These are phyloP conservation scores for Triadica sebifera DNA, from an alignment of 345 rosid genomes.

Conservation along the genomic window DNA sequence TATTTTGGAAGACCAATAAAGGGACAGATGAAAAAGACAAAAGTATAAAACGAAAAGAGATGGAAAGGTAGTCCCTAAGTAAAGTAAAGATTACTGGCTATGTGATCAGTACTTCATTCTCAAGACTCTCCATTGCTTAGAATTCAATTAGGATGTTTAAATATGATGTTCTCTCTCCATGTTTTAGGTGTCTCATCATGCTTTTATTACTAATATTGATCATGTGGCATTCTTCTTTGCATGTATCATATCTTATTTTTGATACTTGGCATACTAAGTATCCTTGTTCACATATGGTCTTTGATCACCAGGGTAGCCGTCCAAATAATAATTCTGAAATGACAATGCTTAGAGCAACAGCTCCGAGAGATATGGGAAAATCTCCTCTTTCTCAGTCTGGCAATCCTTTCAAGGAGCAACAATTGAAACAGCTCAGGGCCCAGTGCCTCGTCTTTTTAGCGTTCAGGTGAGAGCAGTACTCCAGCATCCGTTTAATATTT, in stretches of 20 bases:
- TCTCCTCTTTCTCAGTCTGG: conserved; percentile 55
- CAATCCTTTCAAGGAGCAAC: conserved; percentile 82
- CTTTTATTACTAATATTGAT: conserved; percentile 3
- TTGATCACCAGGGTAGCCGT: conserved; percentile 47
- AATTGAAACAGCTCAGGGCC: conserved; percentile 90
- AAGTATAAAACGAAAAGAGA: background rate
- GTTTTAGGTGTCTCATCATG: conserved; percentile 17
- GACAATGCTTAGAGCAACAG: conserved; percentile 44
- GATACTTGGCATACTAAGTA: background rate
- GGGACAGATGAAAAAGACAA: background rate
- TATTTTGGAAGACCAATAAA: background rate
- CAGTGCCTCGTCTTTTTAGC: conserved; percentile 94
- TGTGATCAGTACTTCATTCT: background rate
- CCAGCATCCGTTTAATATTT: conserved; percentile 15
- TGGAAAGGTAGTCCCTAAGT: background rate
- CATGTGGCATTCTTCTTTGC: background rate
- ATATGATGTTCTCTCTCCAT: background rate
- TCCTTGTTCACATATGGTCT: background rate
- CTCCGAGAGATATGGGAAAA: conserved; percentile 64
- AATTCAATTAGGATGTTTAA: background rate
- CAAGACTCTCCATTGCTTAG: background rate
- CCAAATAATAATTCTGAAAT: conserved; percentile 44
- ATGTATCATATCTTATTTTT: background rate
- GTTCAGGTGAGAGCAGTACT: conserved; percentile 52
- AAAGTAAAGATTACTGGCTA: background rate